Evolutionary conservation across 352 stramenopile genomes (phyloP).

Genomic region (Pythium graminicola): DNA sequence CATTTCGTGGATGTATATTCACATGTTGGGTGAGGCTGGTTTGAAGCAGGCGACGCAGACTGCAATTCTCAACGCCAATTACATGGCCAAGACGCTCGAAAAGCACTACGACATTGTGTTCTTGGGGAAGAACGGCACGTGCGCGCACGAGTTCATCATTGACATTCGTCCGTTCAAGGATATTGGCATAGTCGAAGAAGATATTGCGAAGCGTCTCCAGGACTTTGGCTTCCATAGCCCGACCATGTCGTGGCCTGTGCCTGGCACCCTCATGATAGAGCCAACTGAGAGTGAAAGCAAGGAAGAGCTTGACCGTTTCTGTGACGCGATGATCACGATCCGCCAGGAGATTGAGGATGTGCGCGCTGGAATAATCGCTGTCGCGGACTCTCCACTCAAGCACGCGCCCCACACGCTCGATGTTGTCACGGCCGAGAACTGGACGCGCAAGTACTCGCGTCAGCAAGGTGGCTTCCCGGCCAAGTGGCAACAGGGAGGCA

Average conservation of each 20-base stretch:
- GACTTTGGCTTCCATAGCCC: slow-evolving; percentile 99
- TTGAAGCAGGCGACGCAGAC: slow-evolving; percentile 91
- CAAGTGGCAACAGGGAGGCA: slow-evolving; percentile 87
- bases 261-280: slow-evolving; percentile 98
- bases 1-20: slow-evolving; percentile 99
- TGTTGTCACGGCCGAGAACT: slow-evolving; percentile 88
- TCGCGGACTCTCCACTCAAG: slow-evolving; percentile 93
- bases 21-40: slow-evolving; percentile 96
- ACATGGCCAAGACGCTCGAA: slow-evolving; percentile 96
- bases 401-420: slow-evolving; percentile 97
- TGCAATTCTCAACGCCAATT: slow-evolving; percentile 99
- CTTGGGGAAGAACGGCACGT: slow-evolving; percentile 94
- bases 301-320: slow-evolving; percentile 97
- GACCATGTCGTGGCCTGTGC: slow-evolving; percentile 99
- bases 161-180: slow-evolving; percentile 97
- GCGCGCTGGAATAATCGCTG: slow-evolving; percentile 84
- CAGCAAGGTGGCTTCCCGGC: slow-evolving; percentile 94
- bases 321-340: slow-evolving; percentile 94
- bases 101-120: slow-evolving; percentile 96
- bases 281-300: slow-evolving; percentile 98
- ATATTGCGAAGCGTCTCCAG: slow-evolving; percentile 98
- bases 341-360: slow-evolving; percentile 98
- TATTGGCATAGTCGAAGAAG: slow-evolving; percentile 92
- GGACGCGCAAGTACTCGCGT: slow-evolving; percentile 93
- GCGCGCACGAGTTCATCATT: slow-evolving; percentile 99